phyloP scores from a whole-genome alignment of 495 filamentous ascomycete species.

The Aspergillus asperescens region DNA sequence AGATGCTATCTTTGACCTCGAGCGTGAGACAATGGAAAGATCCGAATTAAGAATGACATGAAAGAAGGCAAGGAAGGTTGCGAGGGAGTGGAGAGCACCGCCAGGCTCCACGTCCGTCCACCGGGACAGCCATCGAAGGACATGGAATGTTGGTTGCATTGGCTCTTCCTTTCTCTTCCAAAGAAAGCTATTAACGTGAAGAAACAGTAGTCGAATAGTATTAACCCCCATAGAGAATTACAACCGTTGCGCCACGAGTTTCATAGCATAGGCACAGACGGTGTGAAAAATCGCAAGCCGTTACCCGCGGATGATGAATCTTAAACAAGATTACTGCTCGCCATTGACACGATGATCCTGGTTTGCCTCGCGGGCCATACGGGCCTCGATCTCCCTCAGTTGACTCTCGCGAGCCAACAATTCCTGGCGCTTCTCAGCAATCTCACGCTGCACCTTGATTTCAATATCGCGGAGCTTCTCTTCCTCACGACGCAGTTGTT shows the following conservation, averaged over 20 bases:
- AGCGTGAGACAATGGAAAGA: constrained; percentile 24
- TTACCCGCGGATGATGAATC: constrained; percentile 21
- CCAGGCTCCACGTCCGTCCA: constrained; percentile 8
- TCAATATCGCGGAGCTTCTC: constrained; percentile 99
- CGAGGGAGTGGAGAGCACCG: constrained; percentile 14
- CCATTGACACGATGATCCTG: constrained; percentile 42
- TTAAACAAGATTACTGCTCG: constrained; percentile 29
- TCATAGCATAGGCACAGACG: constrained; percentile 41
- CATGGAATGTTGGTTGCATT: constrained; percentile 26
- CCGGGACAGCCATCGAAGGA: constrained; percentile 17
- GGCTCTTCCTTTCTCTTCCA: constrained; percentile 20
- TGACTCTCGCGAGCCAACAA: constrained; percentile 95
- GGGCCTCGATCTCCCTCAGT: constrained; percentile 86
- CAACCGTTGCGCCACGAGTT: constrained; percentile 37
- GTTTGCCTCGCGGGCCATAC: constrained; percentile 68
- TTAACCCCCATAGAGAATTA: constrained; percentile 43
- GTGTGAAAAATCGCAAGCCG: constrained; percentile 30
- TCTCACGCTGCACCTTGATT: constrained; percentile 97
- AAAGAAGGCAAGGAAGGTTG: constrained; percentile 17
- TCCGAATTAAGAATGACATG: constrained; percentile 23
- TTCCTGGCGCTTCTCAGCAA: constrained; percentile 99
- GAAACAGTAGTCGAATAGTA: constrained; percentile 43
- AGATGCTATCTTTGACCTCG: constrained; percentile 34
- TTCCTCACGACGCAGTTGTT: constrained; percentile 96
- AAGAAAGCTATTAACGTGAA: constrained; percentile 48